Evolutionary conservation across 148 eudicot species (phyloP).

Genomic region (Selenicereus undatus): DNA sequence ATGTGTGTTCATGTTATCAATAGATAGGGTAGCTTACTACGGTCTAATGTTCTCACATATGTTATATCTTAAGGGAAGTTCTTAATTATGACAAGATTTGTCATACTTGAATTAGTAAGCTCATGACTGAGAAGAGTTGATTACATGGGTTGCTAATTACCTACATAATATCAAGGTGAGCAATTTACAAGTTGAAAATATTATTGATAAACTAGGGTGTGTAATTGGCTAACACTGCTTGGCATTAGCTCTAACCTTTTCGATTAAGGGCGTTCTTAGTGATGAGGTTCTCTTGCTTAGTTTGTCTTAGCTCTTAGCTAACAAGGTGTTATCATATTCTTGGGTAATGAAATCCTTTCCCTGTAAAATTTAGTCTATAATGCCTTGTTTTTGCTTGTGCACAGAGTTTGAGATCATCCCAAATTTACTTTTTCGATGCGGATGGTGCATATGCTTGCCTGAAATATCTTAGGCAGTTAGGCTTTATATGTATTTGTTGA

Average conservation of each 20-base stretch:
- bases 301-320: too few species aligned
- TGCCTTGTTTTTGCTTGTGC: neutral
- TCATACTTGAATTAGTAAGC: too few species aligned
- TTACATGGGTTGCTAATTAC: too few species aligned
- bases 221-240: too few species aligned
- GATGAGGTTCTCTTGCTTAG: too few species aligned
- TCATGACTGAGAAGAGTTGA: too few species aligned
- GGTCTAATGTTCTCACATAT: neutral
- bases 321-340: neutral
- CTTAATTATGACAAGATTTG: too few species aligned
- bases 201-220: too few species aligned
- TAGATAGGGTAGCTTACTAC: neutral
- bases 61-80: neutral
- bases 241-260: neutral
- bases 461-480: neutral
- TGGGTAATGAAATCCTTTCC: neutral
- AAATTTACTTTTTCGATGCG: neutral
- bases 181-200: too few species aligned
- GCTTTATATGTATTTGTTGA: constrained; percentile 5
- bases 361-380: neutral
- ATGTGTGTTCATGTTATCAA: neutral
- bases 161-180: too few species aligned
- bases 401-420: neutral
- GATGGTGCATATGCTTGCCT: neutral
- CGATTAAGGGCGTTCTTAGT: neutral